A percentile compares a stretch with the other conserved stretches of the same genome.
Conservation (phyloP, 495 filamentous ascomycete species). For the Penicillium pancosmium region DNA sequence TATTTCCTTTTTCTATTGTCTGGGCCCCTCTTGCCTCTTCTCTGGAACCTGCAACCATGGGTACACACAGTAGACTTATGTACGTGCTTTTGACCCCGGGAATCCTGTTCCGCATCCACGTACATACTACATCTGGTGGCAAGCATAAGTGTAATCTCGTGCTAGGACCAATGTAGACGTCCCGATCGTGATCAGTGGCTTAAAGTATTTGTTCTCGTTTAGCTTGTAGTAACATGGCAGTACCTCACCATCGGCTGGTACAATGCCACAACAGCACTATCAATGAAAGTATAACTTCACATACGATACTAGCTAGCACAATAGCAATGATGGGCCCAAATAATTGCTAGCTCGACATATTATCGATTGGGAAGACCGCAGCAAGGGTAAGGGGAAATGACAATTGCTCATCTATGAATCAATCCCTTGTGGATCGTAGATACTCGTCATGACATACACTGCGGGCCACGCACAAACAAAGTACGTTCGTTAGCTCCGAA, state of each 20-base stretch:
- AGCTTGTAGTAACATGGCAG: background rate
- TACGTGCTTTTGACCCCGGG: conserved; percentile 8
- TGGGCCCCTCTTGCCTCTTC: background rate
- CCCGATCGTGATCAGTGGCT: background rate
- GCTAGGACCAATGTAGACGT: conserved; percentile 7
- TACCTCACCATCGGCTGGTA: background rate
- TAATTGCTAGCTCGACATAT: conserved; percentile 21
- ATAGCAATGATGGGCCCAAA: conserved; percentile 7
- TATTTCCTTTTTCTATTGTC: background rate
- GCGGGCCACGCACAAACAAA: background rate
- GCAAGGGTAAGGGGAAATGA: conserved; percentile 22
- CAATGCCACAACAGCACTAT: background rate
- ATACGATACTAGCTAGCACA: no score
- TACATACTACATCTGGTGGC: conserved; percentile 1
- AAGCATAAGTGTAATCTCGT: conserved; percentile 18
- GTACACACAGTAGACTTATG: conserved; percentile 12
- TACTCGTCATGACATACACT: conserved; percentile 2
- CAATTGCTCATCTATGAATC: background rate
- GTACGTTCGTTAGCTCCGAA: background rate
- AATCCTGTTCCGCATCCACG: background rate
- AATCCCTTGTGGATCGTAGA: conserved; percentile 4
- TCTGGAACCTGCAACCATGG: conserved; percentile 3
- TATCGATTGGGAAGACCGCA: conserved; percentile 15
- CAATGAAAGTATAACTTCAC: background rate
- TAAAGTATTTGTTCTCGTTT: background rate